A percentile compares a stretch with the other conserved stretches of the same genome.
Conservation (phyloP, 768 basidiomycete species). For the Strobilomyces confusus region DNA sequence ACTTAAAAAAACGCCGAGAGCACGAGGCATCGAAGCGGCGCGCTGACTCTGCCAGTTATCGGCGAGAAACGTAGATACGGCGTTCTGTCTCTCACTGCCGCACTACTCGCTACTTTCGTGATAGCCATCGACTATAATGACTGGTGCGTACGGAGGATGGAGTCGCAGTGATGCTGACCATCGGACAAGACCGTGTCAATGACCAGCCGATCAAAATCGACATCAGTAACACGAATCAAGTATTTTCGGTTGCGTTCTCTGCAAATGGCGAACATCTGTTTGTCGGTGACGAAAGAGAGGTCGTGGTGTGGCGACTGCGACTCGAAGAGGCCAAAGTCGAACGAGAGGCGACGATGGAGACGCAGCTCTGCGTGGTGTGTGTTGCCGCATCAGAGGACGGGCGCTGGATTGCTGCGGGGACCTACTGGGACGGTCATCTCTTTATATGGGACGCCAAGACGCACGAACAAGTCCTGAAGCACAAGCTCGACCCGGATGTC, state of each 20-base stretch:
- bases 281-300: neutral
- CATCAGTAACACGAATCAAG: fast-evolving
- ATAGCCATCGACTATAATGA: neutral
- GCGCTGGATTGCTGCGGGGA: neutral
- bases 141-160: neutral
- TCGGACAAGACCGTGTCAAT: neutral
- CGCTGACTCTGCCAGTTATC: too few species aligned
- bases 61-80: too few species aligned
- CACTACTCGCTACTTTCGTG: neutral
- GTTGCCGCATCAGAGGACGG: neutral
- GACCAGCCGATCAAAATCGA: neutral
- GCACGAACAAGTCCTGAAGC: neutral
- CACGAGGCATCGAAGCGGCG: too few species aligned
- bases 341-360: neutral
- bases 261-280: neutral
- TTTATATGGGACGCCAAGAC: neutral
- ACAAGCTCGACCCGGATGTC: too few species aligned
- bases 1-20: too few species aligned
- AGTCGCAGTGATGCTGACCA: neutral
- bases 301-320: neutral
- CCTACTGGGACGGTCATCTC: too few species aligned
- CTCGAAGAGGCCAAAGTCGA: neutral
- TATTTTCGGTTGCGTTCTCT: neutral
- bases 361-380: neutral
- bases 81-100: neutral